Percentiles rank a stretch among this genome's conserved stretches.
Evolutionary conservation across 148 eudicot species (phyloP).

Genomic region (Polygonum maritimum): DNA sequence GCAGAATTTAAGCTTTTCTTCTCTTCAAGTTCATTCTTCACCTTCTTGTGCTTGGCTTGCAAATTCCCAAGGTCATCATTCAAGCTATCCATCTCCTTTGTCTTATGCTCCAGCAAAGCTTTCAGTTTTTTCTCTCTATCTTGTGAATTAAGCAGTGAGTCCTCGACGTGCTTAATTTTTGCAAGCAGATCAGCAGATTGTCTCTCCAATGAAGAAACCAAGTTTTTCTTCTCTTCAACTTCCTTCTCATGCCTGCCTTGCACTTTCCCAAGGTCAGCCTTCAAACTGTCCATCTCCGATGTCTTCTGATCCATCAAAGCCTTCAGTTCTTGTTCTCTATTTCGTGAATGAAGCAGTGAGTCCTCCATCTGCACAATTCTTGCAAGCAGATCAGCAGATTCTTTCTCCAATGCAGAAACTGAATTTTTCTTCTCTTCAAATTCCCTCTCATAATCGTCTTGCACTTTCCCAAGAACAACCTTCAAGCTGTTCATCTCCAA

Average conservation of each 20-base stretch:
- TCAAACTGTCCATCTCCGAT: conserved; percentile 24
- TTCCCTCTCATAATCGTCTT: conserved; percentile 19
- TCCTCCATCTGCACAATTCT: background rate
- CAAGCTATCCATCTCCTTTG: conserved; percentile 24
- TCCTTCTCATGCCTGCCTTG: background rate
- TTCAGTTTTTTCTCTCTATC: conserved; percentile 25
- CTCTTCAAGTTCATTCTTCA: conserved; percentile 17
- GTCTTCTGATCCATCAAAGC: conserved; percentile 25
- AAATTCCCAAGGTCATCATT: conserved; percentile 20
- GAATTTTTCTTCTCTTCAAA: conserved; percentile 24
- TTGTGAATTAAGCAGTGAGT: conserved; percentile 17
- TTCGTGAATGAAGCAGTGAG: conserved; percentile 19
- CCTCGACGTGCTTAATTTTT: background rate
- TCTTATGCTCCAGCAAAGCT: conserved; percentile 24
- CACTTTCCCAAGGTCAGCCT: conserved; percentile 20
- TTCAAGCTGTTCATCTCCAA: conserved; percentile 26
- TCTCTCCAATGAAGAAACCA: conserved; percentile 16
- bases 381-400: conserved; percentile 14
- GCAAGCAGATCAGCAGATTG: conserved; percentile 15
- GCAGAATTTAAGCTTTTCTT: conserved; percentile 20
- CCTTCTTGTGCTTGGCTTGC: conserved; percentile 18
- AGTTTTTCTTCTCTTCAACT: conserved; percentile 25
- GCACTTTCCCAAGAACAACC: conserved; percentile 18
- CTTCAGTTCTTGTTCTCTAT: conserved; percentile 24
- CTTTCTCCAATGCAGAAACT: conserved; percentile 17